phyloP scores from a whole-genome alignment of 2,329 filamentous ascomycete species.

The Cytospora leucostoma region DNA sequence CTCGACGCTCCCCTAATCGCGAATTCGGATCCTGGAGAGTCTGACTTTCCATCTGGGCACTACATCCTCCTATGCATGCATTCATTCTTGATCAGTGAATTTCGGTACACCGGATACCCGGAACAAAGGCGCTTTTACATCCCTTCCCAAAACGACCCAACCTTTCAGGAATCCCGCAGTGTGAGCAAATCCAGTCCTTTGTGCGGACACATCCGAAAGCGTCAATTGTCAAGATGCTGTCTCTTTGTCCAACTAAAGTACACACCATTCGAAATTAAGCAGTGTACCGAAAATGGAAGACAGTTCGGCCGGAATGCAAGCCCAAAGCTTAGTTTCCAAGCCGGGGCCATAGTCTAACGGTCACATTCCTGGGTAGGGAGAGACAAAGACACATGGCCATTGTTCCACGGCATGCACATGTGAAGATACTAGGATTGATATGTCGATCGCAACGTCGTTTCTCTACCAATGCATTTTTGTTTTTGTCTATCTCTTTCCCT shows the following conservation, averaged over 20 bases:
- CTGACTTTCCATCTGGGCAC: no score
- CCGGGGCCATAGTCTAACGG: background rate
- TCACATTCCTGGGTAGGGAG: slow-evolving; percentile 2
- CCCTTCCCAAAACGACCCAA: background rate
- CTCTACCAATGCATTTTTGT: background rate
- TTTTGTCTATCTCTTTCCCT: slow-evolving; percentile 9
- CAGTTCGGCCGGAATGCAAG: slow-evolving; percentile 9
- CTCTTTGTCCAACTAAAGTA: background rate
- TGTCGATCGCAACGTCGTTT: slow-evolving; percentile 5
- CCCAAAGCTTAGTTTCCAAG: background rate
- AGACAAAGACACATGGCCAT: slow-evolving; percentile 19
- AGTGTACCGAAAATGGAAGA: slow-evolving; percentile 8
- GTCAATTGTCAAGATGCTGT: slow-evolving; percentile 7
- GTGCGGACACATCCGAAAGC: slow-evolving; percentile 22
- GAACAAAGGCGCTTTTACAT: background rate
- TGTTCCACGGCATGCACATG: slow-evolving; percentile 18
- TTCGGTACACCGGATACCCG: background rate
- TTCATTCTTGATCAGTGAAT: background rate
- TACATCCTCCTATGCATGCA: no score
- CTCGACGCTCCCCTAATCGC: no score
- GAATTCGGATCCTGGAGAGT: no score
- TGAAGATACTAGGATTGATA: slow-evolving; percentile 6
- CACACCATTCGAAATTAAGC: background rate
- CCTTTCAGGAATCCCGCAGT: slow-evolving; percentile 10
- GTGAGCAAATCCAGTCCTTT: slow-evolving; percentile 9